These are phyloP conservation scores for Ascodesmis nigricans DNA, from an alignment of 495 filamentous ascomycete genomes.

Conservation along the genomic window DNA sequence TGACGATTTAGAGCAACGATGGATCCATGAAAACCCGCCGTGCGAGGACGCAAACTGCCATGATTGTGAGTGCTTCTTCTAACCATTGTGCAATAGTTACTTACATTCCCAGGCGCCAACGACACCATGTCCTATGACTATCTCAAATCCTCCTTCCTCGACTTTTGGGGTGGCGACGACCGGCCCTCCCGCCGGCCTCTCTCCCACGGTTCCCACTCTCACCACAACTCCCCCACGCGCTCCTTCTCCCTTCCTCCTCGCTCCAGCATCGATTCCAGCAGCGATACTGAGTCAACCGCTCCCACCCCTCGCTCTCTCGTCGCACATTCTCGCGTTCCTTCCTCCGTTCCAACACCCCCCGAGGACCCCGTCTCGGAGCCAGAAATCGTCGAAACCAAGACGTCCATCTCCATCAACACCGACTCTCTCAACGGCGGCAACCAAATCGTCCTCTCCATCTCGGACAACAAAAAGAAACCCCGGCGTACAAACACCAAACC, in stretches of 20 bases:
- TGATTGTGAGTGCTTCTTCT: slow-evolving; percentile 14
- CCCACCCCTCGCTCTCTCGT: slow-evolving; percentile 1
- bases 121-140: slow-evolving; percentile 22
- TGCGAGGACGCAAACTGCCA: slow-evolving; percentile 17
- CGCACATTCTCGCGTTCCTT: slow-evolving; percentile 6
- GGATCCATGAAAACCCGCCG: slow-evolving; percentile 18
- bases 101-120: slow-evolving; percentile 14
- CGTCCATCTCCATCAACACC: slow-evolving; percentile 19
- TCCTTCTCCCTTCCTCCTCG: slow-evolving; percentile 20
- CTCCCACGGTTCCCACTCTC: too few species aligned
- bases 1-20: too few species aligned
- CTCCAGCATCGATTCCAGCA: slow-evolving; percentile 11
- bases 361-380: slow-evolving; percentile 18
- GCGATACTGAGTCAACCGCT: slow-evolving; percentile 8
- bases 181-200: slow-evolving; percentile 6
- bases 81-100: not conserved
- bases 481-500: too few species aligned
- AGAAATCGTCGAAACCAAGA: slow-evolving; percentile 19
- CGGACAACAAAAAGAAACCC: slow-evolving; percentile 19
- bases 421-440: slow-evolving; percentile 11
- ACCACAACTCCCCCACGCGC: slow-evolving; percentile 12
- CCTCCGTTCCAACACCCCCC: slow-evolving; percentile 18
- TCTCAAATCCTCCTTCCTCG: slow-evolving; percentile 17
- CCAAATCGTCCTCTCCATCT: slow-evolving; percentile 16
- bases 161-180: slow-evolving; percentile 12